These are phyloP conservation scores for Conringia planisiliqua DNA, from an alignment of 345 rosid genomes.

Conservation along the genomic window DNA sequence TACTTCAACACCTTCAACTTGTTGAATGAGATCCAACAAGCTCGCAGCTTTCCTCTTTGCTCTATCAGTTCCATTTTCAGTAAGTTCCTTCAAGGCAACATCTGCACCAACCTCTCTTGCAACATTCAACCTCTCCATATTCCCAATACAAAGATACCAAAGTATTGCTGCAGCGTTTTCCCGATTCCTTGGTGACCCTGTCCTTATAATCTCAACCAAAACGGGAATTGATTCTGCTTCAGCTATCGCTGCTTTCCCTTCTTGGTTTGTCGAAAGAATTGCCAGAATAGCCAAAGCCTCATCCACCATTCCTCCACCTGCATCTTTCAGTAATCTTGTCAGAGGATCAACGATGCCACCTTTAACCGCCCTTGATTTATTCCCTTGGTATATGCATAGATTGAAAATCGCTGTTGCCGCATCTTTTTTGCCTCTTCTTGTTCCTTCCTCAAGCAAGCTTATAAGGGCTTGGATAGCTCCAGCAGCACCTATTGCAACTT, in stretches of 20 bases:
- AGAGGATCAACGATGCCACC: conserved; percentile 85
- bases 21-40: conserved; percentile 69
- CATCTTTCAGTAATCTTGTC: conserved; percentile 72
- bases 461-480: conserved; percentile 95
- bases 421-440: conserved; percentile 93
- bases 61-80: conserved; percentile 88
- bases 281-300: conserved; percentile 93
- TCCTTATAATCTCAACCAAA: conserved; percentile 71
- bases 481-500: conserved; percentile 92
- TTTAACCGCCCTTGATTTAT: conserved; percentile 88
- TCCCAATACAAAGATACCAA: conserved; percentile 76
- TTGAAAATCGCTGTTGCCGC: conserved; percentile 98
- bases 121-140: conserved; percentile 53
- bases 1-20: conserved; percentile 33
- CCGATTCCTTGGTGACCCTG: conserved; percentile 89
- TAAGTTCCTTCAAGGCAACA: conserved; percentile 68
- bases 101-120: conserved; percentile 74
- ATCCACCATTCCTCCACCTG: conserved; percentile 95
- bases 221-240: conserved; percentile 69
- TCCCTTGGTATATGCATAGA: conserved; percentile 91
- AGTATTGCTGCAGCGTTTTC: conserved; percentile 87
- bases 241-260: conserved; percentile 79
- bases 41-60: conserved; percentile 94
- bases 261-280: conserved; percentile 80
- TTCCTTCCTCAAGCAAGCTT: conserved; percentile 75